phyloP scores from a whole-genome alignment of 2,329 filamentous ascomycete genomes.

The Rutstroemia sp. region DNA sequence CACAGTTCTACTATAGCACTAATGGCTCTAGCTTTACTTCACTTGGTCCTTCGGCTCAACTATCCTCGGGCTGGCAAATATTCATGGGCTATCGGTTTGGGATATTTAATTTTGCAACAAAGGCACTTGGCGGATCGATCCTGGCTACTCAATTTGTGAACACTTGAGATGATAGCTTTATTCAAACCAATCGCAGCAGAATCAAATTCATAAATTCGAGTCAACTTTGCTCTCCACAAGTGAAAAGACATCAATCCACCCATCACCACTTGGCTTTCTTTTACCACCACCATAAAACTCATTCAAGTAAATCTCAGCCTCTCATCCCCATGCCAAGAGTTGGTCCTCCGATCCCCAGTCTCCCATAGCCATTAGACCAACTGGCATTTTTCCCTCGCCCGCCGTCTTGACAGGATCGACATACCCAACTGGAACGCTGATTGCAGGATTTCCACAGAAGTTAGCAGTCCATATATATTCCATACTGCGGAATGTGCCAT shows the following conservation, averaged over 20 bases:
- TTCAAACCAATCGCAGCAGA: too few relatives aligned
- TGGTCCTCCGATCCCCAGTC: conserved; percentile 62
- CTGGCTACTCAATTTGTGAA: neutral
- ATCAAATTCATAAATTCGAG: neutral
- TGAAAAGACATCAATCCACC: conserved; percentile 52
- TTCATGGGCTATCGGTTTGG: too few relatives aligned
- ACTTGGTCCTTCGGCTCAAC: too few relatives aligned
- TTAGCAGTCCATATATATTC: conserved; percentile 82
- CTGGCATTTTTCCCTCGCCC: conserved; percentile 48
- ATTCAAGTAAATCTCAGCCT: conserved; percentile 49
- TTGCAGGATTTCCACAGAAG: conserved; percentile 68
- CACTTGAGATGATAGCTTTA: too few relatives aligned
- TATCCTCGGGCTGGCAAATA: too few relatives aligned
- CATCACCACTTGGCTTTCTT: conserved; percentile 38
- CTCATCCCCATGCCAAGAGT: conserved; percentile 50
- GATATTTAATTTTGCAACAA: too few relatives aligned
- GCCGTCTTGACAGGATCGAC: conserved; percentile 27
- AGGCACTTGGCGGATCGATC: neutral
- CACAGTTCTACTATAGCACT: too few relatives aligned
- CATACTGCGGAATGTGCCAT: conserved; percentile 69
- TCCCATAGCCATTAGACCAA: conserved; percentile 56
- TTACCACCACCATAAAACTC: conserved; percentile 41
- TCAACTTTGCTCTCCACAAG: conserved; percentile 27
- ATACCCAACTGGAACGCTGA: conserved; percentile 70
- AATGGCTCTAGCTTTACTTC: too few relatives aligned